Evolutionary conservation across 257 asterid species (phyloP), one percentile per base, ranked within the genome.

Genomic region (Fraxinus americana): DNA sequence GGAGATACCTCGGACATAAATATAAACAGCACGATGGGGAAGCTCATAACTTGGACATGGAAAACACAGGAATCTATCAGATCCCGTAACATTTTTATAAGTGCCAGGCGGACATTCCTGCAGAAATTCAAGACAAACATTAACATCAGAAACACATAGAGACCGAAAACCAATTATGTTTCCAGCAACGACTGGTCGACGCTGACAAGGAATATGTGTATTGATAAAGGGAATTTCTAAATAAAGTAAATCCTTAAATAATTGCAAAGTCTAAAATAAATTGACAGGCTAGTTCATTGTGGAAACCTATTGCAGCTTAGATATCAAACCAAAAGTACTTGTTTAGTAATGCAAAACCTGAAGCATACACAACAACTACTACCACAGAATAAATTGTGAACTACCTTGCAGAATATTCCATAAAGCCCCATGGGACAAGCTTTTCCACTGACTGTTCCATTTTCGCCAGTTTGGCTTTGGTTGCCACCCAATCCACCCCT

Each of bases 51-150:
- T 77, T 74, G 97, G 97, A 86, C 99, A 96, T 73, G 95, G 78
- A 71, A 83, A 85, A 84, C 99, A 96, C 72, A 96, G 96, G 81
- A 89, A 85, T 68, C 75, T 82, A 85, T 89, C 92, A 79, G 99
- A 93, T 75, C 99, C 99, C 3, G 97, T 91, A 76, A 86, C 92
- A 87, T 96, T 96, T 86, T 96, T 96, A 71, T 85, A 96, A 73
- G 97, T 96, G 73, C 99, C 99, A 84, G 81, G 73, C 14, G 98
- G 99, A 79, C 99, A 96, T 82, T 91, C 98, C 99, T 96, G 89
- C 77, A 78, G 59, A 81, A 76, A 77, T 81, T 67, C 79, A 74
- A 73, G 70, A 71, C n/a, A 80, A 70, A 72, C 67, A 38, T 50
- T 45, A 70, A 30, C 76, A 39, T 48, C 16, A 61, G 41, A 45